phyloP scores from a whole-genome alignment of 1,284 basidiomycete species.

The Boletus sp. region DNA sequence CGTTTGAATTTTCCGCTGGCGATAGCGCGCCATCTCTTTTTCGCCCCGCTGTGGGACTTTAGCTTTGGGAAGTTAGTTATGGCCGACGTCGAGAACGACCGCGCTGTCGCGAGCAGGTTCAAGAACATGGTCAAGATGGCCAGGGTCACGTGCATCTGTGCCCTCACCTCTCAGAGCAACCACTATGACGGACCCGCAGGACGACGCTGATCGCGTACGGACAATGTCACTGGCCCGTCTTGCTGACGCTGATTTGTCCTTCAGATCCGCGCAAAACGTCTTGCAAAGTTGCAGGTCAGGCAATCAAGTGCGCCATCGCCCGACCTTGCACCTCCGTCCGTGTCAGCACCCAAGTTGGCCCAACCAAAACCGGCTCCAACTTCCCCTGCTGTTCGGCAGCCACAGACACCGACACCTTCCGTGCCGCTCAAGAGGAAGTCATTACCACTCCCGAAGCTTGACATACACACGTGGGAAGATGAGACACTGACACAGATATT shows the following conservation, averaged over 20 bases:
- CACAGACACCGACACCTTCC: constrained; percentile 24
- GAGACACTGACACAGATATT: constrained; percentile 66
- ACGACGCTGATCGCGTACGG: constrained; percentile 73
- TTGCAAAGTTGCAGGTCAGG: constrained; percentile 68
- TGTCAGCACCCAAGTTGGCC: constrained; percentile 23
- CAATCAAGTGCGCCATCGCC: constrained; percentile 35
- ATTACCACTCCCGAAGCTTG: constrained; percentile 42
- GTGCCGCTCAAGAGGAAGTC: constrained; percentile 46
- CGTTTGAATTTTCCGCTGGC: constrained; percentile 74
- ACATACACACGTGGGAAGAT: constrained; percentile 69
- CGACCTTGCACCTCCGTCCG: constrained; percentile 31
- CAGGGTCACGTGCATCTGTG: constrained; percentile 24
- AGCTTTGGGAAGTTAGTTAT: constrained; percentile 56
- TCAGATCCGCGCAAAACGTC: constrained; percentile 84
- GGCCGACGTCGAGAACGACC: constrained; percentile 46
- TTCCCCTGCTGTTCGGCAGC: constrained; percentile 7
- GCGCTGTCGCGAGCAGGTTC: constrained; percentile 17
- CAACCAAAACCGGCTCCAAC: constrained; percentile 35
- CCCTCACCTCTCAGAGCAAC: not conserved
- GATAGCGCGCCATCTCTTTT: constrained; percentile 74
- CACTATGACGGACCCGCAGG: constrained; percentile 55
- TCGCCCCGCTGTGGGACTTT: constrained; percentile 75
- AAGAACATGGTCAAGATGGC: constrained; percentile 16
- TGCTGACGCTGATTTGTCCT: not conserved
- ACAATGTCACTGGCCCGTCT: not conserved